phyloP scores from a whole-genome alignment of 23 red algal species.

The Gracilaria caudata region DNA sequence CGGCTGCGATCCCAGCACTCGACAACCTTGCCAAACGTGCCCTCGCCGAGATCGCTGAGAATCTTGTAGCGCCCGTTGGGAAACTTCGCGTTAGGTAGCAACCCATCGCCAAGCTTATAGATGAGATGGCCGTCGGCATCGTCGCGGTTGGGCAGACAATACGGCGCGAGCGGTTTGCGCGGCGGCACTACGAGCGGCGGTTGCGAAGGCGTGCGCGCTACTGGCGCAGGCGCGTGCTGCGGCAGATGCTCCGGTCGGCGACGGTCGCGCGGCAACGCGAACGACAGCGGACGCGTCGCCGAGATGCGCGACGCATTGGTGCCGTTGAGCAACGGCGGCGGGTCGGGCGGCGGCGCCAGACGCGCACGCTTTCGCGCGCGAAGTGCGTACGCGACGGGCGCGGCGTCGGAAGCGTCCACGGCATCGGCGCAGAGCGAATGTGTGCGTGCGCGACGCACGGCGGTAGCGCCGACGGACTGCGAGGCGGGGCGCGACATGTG shows the following conservation, averaged over 20 bases:
- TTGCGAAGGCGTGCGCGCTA: neutral
- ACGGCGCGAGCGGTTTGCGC: neutral
- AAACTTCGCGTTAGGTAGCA: conserved; percentile 60
- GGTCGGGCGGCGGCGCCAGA: conserved; percentile 1
- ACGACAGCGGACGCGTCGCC: neutral
- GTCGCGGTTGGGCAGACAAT: conserved; percentile 45
- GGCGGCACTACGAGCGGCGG: neutral
- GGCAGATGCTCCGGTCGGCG: neutral
- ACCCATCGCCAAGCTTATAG: conserved; percentile 79
- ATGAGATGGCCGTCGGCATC: conserved; percentile 83
- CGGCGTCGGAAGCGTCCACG: neutral
- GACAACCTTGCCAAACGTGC: conserved; percentile 95
- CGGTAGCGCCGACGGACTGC: conserved; percentile 40
- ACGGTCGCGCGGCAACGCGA: neutral
- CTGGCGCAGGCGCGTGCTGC: neutral
- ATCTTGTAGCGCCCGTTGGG: conserved; percentile 90
- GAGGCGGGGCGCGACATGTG: conserved; percentile 50
- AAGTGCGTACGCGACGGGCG: neutral
- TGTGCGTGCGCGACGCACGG: conserved; percentile 40
- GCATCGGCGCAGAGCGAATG: conserved; percentile 37
- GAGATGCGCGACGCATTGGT: neutral
- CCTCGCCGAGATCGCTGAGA: conserved; percentile 77
- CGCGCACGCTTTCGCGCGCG: conserved; percentile 10
- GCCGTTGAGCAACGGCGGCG: neutral
- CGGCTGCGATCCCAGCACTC: conserved; percentile 78